Evolutionary conservation across 2,329 filamentous ascomycete genomes (phyloP).

Genomic region (Ophiostoma tasmaniense): DNA sequence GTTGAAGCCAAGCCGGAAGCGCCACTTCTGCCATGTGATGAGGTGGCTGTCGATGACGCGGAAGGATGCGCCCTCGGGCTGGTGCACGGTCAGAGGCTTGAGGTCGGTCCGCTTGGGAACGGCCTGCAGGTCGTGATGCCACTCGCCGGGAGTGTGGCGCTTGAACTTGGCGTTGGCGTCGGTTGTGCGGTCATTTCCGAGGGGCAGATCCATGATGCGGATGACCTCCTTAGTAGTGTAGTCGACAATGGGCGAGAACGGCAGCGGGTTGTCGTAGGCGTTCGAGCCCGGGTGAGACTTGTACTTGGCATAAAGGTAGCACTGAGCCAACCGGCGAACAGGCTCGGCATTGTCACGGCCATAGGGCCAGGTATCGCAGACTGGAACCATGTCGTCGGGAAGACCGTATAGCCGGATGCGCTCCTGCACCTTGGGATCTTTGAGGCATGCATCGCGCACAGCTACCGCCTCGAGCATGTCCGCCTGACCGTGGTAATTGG

Average conservation of each 20-base stretch:
- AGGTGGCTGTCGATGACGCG: conserved; percentile 38
- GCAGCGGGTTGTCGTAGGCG: conserved; percentile 48
- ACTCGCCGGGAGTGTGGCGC: conserved; percentile 41
- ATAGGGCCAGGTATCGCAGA: conserved; percentile 49
- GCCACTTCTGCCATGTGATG: conserved; percentile 60
- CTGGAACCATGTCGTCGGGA: conserved; percentile 35
- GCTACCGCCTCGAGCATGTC: conserved; percentile 27
- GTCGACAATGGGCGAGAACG: conserved; percentile 43
- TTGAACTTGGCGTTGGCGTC: conserved; percentile 30
- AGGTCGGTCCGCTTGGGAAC: conserved; percentile 4
- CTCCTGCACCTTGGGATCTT: conserved; percentile 29
- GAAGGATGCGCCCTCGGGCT: conserved; percentile 30
- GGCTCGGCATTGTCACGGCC: conserved; percentile 1
- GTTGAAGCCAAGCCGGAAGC: conserved; percentile 61
- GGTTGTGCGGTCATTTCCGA: conserved; percentile 25
- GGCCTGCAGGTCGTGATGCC: conserved; percentile 24
- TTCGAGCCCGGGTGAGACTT: conserved; percentile 36
- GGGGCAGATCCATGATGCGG: conserved; percentile 37
- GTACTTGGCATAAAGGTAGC: conserved; percentile 13
- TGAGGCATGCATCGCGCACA: conserved; percentile 28
- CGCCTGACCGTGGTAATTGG: conserved; percentile 23
- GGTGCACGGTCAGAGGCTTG: conserved; percentile 13
- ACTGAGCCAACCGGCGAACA: conserved; percentile 9
- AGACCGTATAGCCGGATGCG: conserved; percentile 35
- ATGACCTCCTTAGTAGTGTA: conserved; percentile 38